Percentiles rank a stretch among this genome's conserved stretches.
phyloP scores from a whole-genome alignment of 1,284 basidiomycete genomes.

The Fistulinella cinereoalba region DNA sequence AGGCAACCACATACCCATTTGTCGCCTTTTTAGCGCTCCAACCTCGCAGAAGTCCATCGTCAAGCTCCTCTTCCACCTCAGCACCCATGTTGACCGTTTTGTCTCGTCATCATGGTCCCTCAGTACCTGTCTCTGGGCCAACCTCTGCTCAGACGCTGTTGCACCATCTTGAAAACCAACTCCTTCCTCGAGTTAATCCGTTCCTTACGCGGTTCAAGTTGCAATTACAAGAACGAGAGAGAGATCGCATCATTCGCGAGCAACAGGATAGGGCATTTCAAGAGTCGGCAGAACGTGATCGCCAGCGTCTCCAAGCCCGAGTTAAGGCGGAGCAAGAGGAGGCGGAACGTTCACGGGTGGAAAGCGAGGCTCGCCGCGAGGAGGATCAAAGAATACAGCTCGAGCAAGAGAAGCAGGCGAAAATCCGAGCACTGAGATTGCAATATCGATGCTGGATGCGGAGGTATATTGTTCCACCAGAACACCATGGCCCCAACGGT shows the following conservation, averaged over 20 bases:
- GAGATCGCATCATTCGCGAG: slow-evolving; percentile 68
- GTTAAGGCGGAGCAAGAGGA: slow-evolving; percentile 46
- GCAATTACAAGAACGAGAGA: slow-evolving; percentile 52
- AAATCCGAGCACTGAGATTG: slow-evolving; percentile 34
- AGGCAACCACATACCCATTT: slow-evolving; percentile 89
- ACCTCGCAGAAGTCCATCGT: slow-evolving; percentile 52
- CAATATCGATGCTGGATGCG: slow-evolving; percentile 54
- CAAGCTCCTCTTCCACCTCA: slow-evolving; percentile 37
- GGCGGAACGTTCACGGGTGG: slow-evolving; percentile 32
- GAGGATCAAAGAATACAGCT: slow-evolving; percentile 31
- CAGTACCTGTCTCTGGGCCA: slow-evolving; percentile 44
- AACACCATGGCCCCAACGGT: slow-evolving; percentile 34
- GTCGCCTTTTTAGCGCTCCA: slow-evolving; percentile 89
- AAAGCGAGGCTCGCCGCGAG: slow-evolving; percentile 28
- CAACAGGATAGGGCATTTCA: slow-evolving; percentile 82
- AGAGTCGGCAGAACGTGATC: slow-evolving; percentile 65
- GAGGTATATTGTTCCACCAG: slow-evolving; percentile 37
- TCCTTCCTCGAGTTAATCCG: slow-evolving; percentile 77
- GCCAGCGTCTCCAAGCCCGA: slow-evolving; percentile 58
- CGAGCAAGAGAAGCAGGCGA: slow-evolving; percentile 33
- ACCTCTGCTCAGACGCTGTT: slow-evolving; percentile 65
- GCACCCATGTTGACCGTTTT: slow-evolving; percentile 70
- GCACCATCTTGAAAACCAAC: slow-evolving; percentile 61
- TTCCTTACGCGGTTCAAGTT: slow-evolving; percentile 64
- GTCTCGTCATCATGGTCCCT: slow-evolving; percentile 77